A percentile compares a stretch with the other conserved stretches of the same genome.
Evolutionary conservation across 345 rosid species (phyloP).

Genomic region (Abelmoschus esculentus): DNA sequence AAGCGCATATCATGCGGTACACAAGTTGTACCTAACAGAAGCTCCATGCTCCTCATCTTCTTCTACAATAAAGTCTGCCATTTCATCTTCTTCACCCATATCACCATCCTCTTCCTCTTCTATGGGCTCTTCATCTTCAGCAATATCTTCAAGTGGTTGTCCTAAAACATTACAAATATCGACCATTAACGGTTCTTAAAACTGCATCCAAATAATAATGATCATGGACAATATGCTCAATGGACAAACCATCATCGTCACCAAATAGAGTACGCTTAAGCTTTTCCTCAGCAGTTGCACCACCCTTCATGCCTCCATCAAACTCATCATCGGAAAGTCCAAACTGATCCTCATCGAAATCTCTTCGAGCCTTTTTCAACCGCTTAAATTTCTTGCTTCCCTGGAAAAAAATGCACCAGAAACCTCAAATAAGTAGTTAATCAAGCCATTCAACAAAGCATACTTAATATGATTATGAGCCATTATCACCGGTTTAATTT

Average conservation of each 20-base stretch:
- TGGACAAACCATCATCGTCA: slow-evolving; percentile 64
- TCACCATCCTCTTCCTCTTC: slow-evolving; percentile 82
- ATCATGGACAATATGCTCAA: slow-evolving; percentile 1
- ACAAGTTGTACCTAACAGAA: slow-evolving; percentile 42
- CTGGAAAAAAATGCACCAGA: slow-evolving; percentile 26
- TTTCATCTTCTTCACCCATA: slow-evolving; percentile 88
- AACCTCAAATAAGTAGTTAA: not conserved
- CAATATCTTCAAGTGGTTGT: slow-evolving; percentile 67
- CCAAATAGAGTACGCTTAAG: slow-evolving; percentile 71
- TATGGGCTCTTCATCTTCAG: slow-evolving; percentile 75
- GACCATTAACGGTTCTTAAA: not conserved
- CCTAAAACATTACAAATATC: slow-evolving; percentile 25
- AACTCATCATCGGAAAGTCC: slow-evolving; percentile 76
- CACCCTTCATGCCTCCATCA: slow-evolving; percentile 53
- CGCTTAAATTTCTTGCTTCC: slow-evolving; percentile 82
- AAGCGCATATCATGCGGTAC: not conserved
- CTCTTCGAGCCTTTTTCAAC: slow-evolving; percentile 85
- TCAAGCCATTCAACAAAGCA: not conserved
- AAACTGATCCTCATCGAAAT: slow-evolving; percentile 44
- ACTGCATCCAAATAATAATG: not conserved
- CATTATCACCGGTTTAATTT: not conserved
- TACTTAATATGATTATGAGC: not conserved
- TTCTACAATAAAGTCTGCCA: slow-evolving; percentile 96
- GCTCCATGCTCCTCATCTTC: slow-evolving; percentile 78
- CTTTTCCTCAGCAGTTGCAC: slow-evolving; percentile 81